A percentile compares a stretch with the other conserved stretches of the same genome.
Evolutionary conservation across 1,284 basidiomycete species (phyloP).

Genomic region (Apiotrichum gracile): DNA sequence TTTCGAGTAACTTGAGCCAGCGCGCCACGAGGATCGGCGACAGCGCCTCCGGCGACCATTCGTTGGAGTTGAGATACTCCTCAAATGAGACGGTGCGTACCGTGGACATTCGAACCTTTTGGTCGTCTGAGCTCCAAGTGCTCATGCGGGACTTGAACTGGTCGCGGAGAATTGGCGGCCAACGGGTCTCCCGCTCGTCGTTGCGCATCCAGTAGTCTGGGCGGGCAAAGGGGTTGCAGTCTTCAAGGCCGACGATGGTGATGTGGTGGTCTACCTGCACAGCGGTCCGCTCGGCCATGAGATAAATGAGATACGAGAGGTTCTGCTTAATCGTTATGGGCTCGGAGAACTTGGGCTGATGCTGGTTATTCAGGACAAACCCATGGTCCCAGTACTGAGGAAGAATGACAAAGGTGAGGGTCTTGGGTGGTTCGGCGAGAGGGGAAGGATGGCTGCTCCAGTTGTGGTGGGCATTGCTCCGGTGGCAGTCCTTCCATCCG

Average conservation of each 20-base stretch:
- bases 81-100: neutral
- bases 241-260: constrained; percentile 7
- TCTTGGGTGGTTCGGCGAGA: neutral
- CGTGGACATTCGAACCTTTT: neutral
- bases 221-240: neutral
- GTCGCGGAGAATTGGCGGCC: neutral
- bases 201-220: neutral
- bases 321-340: neutral
- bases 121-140: neutral
- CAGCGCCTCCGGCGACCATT: neutral
- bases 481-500: neutral
- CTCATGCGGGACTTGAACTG: neutral
- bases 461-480: neutral
- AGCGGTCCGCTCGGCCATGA: neutral
- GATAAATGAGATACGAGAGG: neutral
- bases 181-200: neutral
- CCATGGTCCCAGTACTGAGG: constrained; percentile 1
- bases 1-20: neutral
- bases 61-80: neutral
- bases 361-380: neutral
- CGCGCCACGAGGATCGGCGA: neutral
- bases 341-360: neutral
- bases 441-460: neutral
- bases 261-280: neutral
- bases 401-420: neutral